Evolutionary conservation across 1,284 basidiomycete genomes (phyloP), one percentile per base, ranked within the genome.

Genomic region (Ganoderma lingzhi): DNA sequence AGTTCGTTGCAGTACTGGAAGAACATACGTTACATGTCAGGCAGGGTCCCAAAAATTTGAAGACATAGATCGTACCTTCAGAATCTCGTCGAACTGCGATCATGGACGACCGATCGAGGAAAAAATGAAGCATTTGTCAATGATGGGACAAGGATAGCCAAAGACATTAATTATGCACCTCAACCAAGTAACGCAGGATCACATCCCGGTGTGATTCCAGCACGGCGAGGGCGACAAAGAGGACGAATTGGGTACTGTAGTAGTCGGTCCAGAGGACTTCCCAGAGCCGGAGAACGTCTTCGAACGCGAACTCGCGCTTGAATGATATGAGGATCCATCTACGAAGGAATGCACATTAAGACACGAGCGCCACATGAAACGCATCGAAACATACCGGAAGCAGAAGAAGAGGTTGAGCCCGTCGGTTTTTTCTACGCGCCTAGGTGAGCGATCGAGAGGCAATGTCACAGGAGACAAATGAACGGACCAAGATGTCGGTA

Each of bases 361-460:
- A 15, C 8, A 17, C 9, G 5, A 19, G 23, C 17, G 62, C 62
- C 56, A 42, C 41, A 60, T 41, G 48, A 19, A 28, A 68, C 41
- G n/a, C 63, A 19, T 32, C 32, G 64, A 37, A 68, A 69, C 84
- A 76, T 85, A 97, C 86, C 97, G 90, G 88, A 98, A 99, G 81
- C 96, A 98, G 86, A 99, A 99, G 86, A 99, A 99, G 41, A 99
- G 82, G 80, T 99, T 98, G 70, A 99, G 85, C 1, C 90, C 93
- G 70, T 97, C 96, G 0, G 92, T 92, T 82, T 93, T 93, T 79
- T 99, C 96, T 93, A 82, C 68, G 17, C 30, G 41, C 17, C 17
- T 39, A 10, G 58, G 58, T 51, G 17, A 48, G 14, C 35, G 39
- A 28, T 19, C 51, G 68, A 9, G 61, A 14, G 73, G 35, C 61